Evolutionary conservation across 192 early-diverging fungal genomes (phyloP).

Genomic region (Podila epicladia): DNA sequence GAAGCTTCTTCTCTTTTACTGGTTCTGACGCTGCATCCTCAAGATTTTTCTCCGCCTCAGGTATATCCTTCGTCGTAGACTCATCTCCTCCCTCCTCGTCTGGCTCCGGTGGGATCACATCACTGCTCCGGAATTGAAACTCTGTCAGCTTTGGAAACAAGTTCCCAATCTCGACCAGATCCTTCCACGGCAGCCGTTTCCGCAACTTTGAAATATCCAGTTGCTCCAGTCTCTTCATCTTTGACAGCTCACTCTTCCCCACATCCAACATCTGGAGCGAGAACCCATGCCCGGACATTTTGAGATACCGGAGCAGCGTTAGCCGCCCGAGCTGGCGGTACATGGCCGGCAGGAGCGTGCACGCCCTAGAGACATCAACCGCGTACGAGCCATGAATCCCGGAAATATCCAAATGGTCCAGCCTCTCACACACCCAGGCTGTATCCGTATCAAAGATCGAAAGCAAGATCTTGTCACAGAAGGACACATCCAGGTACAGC

Average conservation of each 20-base stretch:
- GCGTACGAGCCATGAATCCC: conserved; percentile 24
- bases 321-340: conserved; percentile 23
- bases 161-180: conserved; percentile 31
- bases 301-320: conserved; percentile 14
- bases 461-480: conserved; percentile 25
- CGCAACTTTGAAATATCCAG: conserved; percentile 19
- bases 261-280: conserved; percentile 18
- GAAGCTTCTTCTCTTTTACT: background rate
- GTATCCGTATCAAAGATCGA: conserved; percentile 14
- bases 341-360: conserved; percentile 15
- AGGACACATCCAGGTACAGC: conserved; percentile 25
- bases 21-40: background rate
- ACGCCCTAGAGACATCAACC: background rate
- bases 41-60: background rate
- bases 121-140: conserved; percentile 23
- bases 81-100: background rate
- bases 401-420: conserved; percentile 35
- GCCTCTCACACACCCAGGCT: conserved; percentile 23
- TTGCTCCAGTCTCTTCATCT: conserved; percentile 10
- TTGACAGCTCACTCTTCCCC: conserved; percentile 9
- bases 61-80: background rate
- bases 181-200: conserved; percentile 22
- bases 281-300: conserved; percentile 28
- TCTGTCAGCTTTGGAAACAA: conserved; percentile 30
- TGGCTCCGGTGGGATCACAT: conserved; percentile 17